Base-by-base conservation (phyloP, 164 flowering plant genomes). In the Aristolochia contorta region DNA sequence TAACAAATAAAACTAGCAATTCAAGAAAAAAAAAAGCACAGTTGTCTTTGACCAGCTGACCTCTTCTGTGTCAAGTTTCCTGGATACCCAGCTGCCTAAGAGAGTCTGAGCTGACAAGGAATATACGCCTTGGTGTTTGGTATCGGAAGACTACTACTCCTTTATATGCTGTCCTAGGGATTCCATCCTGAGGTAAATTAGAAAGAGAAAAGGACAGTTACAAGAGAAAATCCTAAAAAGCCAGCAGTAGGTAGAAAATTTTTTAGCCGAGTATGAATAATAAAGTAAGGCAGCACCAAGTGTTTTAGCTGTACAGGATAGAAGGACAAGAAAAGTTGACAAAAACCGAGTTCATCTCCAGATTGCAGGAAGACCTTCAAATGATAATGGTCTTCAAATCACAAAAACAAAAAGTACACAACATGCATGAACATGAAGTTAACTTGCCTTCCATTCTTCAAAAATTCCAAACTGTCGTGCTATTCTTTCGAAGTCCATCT, bases 381-480 rank as follows among this genome's bases (percentile, higher is more conserved):
- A 56, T 16, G 45, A 37, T 37, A 3, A 37, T 37, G 5, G 43
- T 37, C 43, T 37, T 6, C 43, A 37, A 37, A 37, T 10, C 7
- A 0, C 43, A 37, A 6, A 10, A 37, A 0, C n/a, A n/a, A 37
- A 1, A 37, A 37, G 43, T 10, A 37, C 3, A 37, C 43, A 37
- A 37, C 3, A 37, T 37, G 43, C 43, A 10, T 8, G 56, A 2
- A 37, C 41, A 58, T 41, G 14, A 54, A 19, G 46, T 41, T 41
- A 10, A 56, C 37, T 54, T 68, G 83, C 99, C 99, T 91, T 94
- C 99, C 97, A 91, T 76, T 94, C 99, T 60, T 91, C 82, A 72
- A 94, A 94, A 58, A 94, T 74, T 62, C 96, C 99, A 78, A 91
- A 94, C 71, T 88, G 85, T 18, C 74, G 75, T 15, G 99, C 91